These are phyloP conservation scores for Wallacemonas sp. DNA, from an alignment of 208 protist species.

Conservation along the genomic window DNA sequence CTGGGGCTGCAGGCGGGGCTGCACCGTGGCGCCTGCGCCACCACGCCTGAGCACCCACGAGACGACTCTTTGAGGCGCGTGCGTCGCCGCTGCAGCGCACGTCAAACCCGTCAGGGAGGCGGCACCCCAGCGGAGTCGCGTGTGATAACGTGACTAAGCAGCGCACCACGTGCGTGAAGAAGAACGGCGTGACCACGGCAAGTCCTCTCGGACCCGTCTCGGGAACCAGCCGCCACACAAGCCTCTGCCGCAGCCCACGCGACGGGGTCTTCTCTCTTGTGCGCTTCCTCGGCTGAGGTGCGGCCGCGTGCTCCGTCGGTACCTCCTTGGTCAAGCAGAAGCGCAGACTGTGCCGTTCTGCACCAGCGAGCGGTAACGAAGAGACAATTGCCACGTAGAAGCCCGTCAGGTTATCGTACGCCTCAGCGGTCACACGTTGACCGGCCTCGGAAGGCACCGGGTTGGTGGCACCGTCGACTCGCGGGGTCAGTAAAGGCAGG, in stretches of 20 bases:
- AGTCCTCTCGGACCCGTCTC: constrained; percentile 7
- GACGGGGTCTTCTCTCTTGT: too few relatives aligned
- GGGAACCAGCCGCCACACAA: constrained; percentile 32
- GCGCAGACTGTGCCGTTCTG: constrained; percentile 21
- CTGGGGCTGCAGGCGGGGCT: neutral
- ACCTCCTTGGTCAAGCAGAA: constrained; percentile 35
- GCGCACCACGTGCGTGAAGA: constrained; percentile 34
- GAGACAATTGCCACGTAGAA: constrained; percentile 40
- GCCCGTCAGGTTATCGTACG: constrained; percentile 5
- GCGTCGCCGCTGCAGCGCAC: neutral
- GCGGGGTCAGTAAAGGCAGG: constrained; percentile 34
- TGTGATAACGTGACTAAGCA: too few relatives aligned
- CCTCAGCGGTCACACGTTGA: neutral
- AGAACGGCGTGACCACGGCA: constrained; percentile 39
- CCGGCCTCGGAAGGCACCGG: neutral
- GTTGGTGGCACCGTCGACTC: neutral
- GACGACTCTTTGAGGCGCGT: constrained; percentile 6
- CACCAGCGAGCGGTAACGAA: constrained; percentile 40
- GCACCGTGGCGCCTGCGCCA: neutral
- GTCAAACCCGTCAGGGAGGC: neutral
- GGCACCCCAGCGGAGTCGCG: too few relatives aligned
- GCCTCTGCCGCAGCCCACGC: constrained; percentile 10
- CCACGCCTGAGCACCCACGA: neutral
- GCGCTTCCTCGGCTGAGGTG: too few relatives aligned
- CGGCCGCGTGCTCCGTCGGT: too few relatives aligned